Evolutionary conservation across 345 rosid genomes (phyloP).

Genomic region (Salix suchowensis): DNA sequence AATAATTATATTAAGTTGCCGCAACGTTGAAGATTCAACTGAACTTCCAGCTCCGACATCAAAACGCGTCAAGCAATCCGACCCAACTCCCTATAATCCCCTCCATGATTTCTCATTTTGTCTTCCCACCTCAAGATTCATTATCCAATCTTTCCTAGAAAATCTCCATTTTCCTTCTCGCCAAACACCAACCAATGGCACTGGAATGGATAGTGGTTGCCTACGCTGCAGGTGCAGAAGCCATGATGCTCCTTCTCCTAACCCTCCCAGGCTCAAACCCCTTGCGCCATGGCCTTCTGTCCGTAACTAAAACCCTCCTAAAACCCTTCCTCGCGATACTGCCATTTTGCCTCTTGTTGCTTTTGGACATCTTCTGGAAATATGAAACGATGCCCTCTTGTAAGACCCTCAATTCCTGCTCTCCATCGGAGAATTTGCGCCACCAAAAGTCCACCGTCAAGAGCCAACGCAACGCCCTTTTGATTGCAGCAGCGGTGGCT

Average conservation of each 20-base stretch:
- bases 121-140: too few species aligned
- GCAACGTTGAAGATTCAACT: too few species aligned
- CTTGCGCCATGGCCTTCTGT: constrained; percentile 61
- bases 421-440: constrained; percentile 74
- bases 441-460: constrained; percentile 92
- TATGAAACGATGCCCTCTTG: constrained; percentile 79
- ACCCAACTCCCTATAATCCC: too few species aligned
- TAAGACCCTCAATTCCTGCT: constrained; percentile 57
- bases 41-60: too few species aligned
- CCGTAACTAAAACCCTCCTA: constrained; percentile 81
- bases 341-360: constrained; percentile 75
- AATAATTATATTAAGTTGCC: too few species aligned
- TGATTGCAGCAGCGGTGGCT: constrained; percentile 65
- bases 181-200: background rate
- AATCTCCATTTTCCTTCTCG: too few species aligned
- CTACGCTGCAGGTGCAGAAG: constrained; percentile 87
- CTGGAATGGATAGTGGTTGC: constrained; percentile 92
- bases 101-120: too few species aligned
- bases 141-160: too few species aligned
- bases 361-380: constrained; percentile 93
- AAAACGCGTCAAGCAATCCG: too few species aligned
- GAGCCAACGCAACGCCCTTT: constrained; percentile 80
- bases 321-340: constrained; percentile 86
- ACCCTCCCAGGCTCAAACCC: constrained; percentile 83
- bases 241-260: constrained; percentile 75